Evolutionary conservation across 2,329 filamentous ascomycete species (phyloP).

Genomic region (Aspergillus novoparasiticus): DNA sequence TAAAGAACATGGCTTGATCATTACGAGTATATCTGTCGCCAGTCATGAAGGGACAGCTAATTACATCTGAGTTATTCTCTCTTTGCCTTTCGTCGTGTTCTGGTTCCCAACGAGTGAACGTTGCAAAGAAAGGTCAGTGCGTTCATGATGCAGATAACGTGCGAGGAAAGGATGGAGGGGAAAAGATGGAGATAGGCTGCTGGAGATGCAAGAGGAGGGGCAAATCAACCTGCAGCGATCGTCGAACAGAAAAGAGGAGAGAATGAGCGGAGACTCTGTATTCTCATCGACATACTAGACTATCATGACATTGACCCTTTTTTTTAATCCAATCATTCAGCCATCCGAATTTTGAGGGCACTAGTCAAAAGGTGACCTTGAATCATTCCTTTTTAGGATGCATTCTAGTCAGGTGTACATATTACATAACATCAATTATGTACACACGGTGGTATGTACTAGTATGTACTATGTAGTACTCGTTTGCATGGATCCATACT

Average conservation of each 20-base stretch:
- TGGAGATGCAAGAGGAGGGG: constrained; percentile 11
- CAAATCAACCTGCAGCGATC: constrained; percentile 10
- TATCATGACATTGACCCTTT: not conserved
- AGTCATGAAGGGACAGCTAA: not conserved
- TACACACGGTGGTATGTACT: not conserved
- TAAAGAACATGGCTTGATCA: not conserved
- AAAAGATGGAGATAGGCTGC: constrained; percentile 20
- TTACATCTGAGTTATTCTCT: not conserved
- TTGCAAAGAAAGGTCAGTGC: constrained; percentile 19
- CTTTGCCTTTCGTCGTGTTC: not conserved
- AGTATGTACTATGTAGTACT: not conserved
- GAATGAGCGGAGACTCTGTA: not conserved
- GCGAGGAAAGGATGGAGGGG: constrained; percentile 21
- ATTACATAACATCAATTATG: constrained; percentile 4
- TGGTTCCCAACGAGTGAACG: not conserved
- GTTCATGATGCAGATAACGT: constrained; percentile 17
- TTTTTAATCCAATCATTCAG: not conserved
- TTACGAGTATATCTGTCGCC: not conserved
- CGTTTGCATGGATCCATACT: not conserved
- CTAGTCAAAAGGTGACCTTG: not conserved
- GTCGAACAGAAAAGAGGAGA: not conserved
- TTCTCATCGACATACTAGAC: not conserved
- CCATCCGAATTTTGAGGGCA: not conserved
- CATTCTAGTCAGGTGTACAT: not conserved
- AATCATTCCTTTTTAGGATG: not conserved